These are phyloP conservation scores for Schizonepeta tenuifolia DNA, from an alignment of 257 asterid species.

Conservation along the genomic window DNA sequence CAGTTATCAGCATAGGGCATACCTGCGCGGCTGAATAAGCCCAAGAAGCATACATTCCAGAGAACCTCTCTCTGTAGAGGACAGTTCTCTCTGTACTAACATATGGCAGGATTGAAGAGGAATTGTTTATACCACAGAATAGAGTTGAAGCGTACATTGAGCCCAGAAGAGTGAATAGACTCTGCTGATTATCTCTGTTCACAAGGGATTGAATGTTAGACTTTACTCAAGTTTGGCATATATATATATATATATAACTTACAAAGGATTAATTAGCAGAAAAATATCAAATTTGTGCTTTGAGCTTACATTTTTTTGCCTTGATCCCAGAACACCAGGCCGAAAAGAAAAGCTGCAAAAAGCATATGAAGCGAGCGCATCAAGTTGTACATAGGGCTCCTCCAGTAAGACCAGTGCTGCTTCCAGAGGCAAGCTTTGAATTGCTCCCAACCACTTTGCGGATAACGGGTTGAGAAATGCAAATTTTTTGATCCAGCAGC, in stretches of 20 bases:
- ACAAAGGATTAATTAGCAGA: background rate
- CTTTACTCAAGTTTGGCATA: too few species aligned
- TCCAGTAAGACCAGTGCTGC: conserved; percentile 59
- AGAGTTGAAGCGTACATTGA: conserved; percentile 42
- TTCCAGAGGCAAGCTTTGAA: conserved; percentile 58
- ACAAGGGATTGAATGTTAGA: background rate
- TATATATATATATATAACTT: background rate
- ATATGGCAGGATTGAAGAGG: conserved; percentile 51
- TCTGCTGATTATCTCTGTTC: conserved; percentile 53
- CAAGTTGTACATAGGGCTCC: conserved; percentile 51
- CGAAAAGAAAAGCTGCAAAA: conserved; percentile 39
- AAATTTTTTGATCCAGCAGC: conserved; percentile 45
- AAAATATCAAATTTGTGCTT: background rate
- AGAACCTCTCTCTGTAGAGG: conserved; percentile 55
- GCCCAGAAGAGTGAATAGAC: conserved; percentile 53
- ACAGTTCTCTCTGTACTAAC: conserved; percentile 55
- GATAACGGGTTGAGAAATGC: conserved; percentile 45
- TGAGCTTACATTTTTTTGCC: conserved; percentile 48
- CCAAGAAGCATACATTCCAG: conserved; percentile 72
- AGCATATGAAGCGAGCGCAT: conserved; percentile 43
- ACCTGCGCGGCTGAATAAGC: conserved; percentile 68
- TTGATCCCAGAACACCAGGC: conserved; percentile 44
- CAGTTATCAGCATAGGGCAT: background rate
- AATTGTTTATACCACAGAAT: conserved; percentile 55
- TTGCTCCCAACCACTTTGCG: conserved; percentile 51